phyloP scores from a whole-genome alignment of 2,329 filamentous ascomycete species.

The Pseudocercospora pini-densiflorae region DNA sequence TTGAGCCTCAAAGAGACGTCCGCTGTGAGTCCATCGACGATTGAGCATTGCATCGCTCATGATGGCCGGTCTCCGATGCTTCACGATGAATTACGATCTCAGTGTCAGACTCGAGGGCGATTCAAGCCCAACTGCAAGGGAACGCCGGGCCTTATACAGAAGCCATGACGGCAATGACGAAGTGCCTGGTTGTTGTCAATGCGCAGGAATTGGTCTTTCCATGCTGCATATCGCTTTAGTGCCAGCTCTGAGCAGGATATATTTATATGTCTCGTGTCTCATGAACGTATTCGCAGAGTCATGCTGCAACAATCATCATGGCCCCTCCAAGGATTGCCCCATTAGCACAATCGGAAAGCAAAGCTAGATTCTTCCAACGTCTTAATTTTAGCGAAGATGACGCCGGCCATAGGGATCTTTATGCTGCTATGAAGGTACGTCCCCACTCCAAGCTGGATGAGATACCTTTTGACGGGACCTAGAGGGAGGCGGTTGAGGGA shows the following conservation, averaged over 20 bases:
- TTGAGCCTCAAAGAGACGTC: not conserved
- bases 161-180: not conserved
- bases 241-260: not conserved
- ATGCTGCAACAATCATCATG: constrained; percentile 25
- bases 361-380: constrained; percentile 47
- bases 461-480: not conserved
- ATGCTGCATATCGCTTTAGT: not conserved
- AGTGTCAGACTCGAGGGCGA: not conserved
- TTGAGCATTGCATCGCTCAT: not conserved
- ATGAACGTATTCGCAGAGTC: not conserved
- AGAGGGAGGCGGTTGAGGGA: constrained; percentile 47
- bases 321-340: constrained; percentile 32
- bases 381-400: constrained; percentile 46
- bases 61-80: not conserved
- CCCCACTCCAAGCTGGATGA: not conserved
- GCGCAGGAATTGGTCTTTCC: not conserved
- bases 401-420: constrained; percentile 40
- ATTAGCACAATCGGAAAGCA: constrained; percentile 51
- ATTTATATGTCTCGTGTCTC: not conserved
- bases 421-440: constrained; percentile 50
- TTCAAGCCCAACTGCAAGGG: constrained; percentile 5
- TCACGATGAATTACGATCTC: not conserved
- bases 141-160: not conserved
- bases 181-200: not conserved
- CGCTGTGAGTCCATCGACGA: not conserved